phyloP scores from a whole-genome alignment of 2,329 filamentous ascomycete genomes.

The Epichloe sp. region DNA sequence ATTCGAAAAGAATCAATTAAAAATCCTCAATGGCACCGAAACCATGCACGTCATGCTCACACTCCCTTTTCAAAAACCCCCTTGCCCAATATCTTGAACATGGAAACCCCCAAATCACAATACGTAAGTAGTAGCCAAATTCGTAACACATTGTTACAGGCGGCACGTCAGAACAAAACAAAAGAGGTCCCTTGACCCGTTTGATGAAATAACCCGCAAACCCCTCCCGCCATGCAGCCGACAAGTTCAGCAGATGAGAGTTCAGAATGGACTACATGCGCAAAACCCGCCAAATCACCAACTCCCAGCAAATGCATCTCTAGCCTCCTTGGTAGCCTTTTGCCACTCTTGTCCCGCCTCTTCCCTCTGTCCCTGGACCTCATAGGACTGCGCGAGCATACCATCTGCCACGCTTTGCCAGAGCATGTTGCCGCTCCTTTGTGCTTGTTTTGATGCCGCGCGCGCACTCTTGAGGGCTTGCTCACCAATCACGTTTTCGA shows the following conservation, averaged over 20 bases:
- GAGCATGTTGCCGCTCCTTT: slow-evolving; percentile 55
- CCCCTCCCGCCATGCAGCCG: slow-evolving; percentile 1
- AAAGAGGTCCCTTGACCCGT: too few relatives aligned
- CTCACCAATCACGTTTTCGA: slow-evolving; percentile 67
- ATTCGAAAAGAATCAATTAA: too few relatives aligned
- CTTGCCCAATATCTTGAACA: neutral
- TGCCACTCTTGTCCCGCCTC: slow-evolving; percentile 28
- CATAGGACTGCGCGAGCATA: slow-evolving; percentile 63
- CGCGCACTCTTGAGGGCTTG: slow-evolving; percentile 66
- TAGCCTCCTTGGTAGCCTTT: slow-evolving; percentile 28
- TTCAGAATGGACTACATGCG: slow-evolving; percentile 9
- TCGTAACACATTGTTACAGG: too few relatives aligned
- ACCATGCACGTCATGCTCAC: neutral
- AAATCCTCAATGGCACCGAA: neutral
- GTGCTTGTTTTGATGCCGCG: slow-evolving; percentile 54
- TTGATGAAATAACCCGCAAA: slow-evolving; percentile 1
- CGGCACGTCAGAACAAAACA: too few relatives aligned
- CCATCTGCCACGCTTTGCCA: slow-evolving; percentile 74
- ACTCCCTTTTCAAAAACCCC: slow-evolving; percentile 1
- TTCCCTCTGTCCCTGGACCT: slow-evolving; percentile 51
- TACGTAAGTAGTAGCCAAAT: neutral
- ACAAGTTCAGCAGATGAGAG: neutral
- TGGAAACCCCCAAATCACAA: neutral
- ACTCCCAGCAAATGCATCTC: slow-evolving; percentile 27
- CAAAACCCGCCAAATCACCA: slow-evolving; percentile 10